Evolutionary conservation across 768 basidiomycete genomes (phyloP).

Genomic region (Leccinum boreale): DNA sequence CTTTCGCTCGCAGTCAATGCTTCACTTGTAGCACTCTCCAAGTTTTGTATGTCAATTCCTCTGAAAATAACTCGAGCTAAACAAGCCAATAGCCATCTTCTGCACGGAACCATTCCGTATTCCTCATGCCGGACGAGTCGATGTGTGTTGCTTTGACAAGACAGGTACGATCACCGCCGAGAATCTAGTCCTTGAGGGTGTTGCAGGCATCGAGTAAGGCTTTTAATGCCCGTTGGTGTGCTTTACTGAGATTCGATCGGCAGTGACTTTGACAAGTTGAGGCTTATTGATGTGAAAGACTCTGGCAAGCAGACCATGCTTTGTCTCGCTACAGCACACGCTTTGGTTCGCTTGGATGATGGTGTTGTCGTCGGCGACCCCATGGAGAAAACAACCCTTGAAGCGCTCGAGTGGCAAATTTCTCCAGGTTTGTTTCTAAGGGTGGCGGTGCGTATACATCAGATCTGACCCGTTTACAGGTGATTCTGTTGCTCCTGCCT

Average conservation of each 20-base stretch:
- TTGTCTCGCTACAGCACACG: constrained; percentile 92
- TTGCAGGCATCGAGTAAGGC: constrained; percentile 85
- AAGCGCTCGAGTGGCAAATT: constrained; percentile 87
- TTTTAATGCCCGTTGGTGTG: not conserved
- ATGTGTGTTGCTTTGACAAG: constrained; percentile 99
- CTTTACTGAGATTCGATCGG: constrained; percentile 1
- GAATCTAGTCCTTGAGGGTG: constrained; percentile 89
- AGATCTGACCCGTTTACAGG: constrained; percentile 32
- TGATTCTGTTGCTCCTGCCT: constrained; percentile 64
- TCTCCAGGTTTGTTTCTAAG: constrained; percentile 47
- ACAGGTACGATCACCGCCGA: constrained; percentile 98
- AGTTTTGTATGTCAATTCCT: constrained; percentile 61
- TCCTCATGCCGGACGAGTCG: constrained; percentile 91
- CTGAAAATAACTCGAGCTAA: not conserved
- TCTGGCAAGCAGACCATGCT: constrained; percentile 74
- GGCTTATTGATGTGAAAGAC: constrained; percentile 76
- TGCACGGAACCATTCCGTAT: constrained; percentile 99
- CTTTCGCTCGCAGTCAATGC: constrained; percentile 94
- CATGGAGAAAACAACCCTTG: constrained; percentile 97
- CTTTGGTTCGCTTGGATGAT: constrained; percentile 90
- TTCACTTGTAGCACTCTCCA: constrained; percentile 88
- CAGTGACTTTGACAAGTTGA: constrained; percentile 58
- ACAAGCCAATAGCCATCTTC: constrained; percentile 72
- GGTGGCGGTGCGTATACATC: not conserved
- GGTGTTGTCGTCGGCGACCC: constrained; percentile 95